phyloP scores from a whole-genome alignment of 2,329 filamentous ascomycete species.

The Monilinia polystroma region DNA sequence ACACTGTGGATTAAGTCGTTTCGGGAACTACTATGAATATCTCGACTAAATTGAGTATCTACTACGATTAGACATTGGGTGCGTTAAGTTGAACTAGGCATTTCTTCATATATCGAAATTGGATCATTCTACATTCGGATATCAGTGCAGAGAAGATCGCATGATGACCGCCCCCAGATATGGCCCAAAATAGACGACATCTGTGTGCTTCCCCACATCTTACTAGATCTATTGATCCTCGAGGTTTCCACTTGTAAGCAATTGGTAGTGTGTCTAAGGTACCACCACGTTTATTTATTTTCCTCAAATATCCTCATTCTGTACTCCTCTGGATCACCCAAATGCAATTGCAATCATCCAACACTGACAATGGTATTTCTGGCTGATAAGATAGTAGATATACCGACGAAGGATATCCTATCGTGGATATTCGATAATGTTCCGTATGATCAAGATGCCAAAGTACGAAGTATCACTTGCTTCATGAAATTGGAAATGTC shows the following conservation, averaged over 20 bases:
- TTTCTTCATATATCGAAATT: too few species aligned
- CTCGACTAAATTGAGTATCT: too few species aligned
- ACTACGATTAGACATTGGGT: too few species aligned
- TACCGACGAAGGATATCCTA: constrained; percentile 32
- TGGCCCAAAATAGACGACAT: background rate
- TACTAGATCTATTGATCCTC: background rate
- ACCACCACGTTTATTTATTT: background rate
- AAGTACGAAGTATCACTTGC: background rate
- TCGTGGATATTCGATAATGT: constrained; percentile 36
- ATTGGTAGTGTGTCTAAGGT: background rate
- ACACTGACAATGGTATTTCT: constrained; percentile 16
- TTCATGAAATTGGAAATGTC: background rate
- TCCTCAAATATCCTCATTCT: background rate
- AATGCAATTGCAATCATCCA: background rate
- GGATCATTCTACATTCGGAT: too few species aligned
- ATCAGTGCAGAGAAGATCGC: background rate
- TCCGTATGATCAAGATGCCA: constrained; percentile 30
- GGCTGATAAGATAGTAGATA: constrained; percentile 24
- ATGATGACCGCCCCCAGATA: background rate
- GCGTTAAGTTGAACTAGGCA: too few species aligned
- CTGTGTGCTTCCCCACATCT: background rate
- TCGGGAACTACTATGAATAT: too few species aligned
- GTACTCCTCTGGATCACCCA: background rate
- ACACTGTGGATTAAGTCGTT: too few species aligned
- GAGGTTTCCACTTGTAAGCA: background rate